Conservation (phyloP, 306 rosid species). For the Casuarina glauca region DNA sequence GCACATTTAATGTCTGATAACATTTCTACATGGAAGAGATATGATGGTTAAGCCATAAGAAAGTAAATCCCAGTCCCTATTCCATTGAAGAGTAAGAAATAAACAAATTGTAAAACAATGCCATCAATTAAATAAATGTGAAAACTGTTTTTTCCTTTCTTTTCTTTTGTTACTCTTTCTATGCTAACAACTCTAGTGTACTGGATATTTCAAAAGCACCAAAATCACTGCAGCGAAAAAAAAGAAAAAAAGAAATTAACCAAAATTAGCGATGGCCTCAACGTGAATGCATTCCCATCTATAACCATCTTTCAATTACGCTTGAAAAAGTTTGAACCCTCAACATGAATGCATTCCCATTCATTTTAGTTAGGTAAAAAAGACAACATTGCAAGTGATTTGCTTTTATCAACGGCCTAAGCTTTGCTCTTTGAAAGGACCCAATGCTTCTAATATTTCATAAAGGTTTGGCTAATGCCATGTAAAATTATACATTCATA, state of each 20-base stretch:
- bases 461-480: too few relatives aligned
- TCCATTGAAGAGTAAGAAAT: background rate
- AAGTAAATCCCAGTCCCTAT: background rate
- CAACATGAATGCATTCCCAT: too few relatives aligned
- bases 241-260: background rate
- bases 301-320: background rate
- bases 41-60: too few relatives aligned
- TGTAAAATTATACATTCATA: background rate
- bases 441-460: too few relatives aligned
- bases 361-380: too few relatives aligned
- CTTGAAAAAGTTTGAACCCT: too few relatives aligned
- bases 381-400: too few relatives aligned
- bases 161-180: background rate
- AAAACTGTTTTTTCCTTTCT: too few relatives aligned
- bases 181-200: background rate
- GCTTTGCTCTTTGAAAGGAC: too few relatives aligned
- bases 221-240: background rate
- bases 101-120: background rate
- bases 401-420: background rate
- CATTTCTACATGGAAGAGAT: background rate
- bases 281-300: too few relatives aligned
- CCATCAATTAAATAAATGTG: too few relatives aligned
- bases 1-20: background rate
- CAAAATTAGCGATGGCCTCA: background rate
- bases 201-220: background rate